Evolutionary conservation across 2,329 filamentous ascomycete species (phyloP).

Genomic region (Arachnopeziza araneosa): DNA sequence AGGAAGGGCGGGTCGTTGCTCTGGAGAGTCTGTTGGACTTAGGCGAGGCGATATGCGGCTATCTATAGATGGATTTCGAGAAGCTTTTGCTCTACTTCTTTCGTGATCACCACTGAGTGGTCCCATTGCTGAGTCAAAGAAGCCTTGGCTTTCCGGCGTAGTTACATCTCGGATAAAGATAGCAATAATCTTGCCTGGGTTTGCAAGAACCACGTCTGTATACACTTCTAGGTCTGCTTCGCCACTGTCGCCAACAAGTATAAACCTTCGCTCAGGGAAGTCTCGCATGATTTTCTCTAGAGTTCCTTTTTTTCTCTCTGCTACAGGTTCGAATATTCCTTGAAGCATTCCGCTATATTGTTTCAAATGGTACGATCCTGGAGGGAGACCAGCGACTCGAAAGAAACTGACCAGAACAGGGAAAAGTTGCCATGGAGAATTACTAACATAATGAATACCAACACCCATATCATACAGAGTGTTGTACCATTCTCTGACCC

Average conservation of each 20-base stretch:
- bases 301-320: constrained; percentile 86
- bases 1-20: constrained; percentile 24
- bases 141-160: constrained; percentile 64
- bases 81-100: constrained; percentile 9
- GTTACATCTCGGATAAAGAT: constrained; percentile 97
- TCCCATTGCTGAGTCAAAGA: constrained; percentile 58
- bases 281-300: constrained; percentile 81
- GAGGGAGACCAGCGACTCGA: constrained; percentile 70
- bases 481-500: constrained; percentile 86
- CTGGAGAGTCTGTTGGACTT: constrained; percentile 10
- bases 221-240: constrained; percentile 97
- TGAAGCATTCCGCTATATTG: constrained; percentile 96
- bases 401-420: constrained; percentile 86
- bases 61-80: constrained; percentile 15
- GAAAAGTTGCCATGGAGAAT: constrained; percentile 96
- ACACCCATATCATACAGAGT: constrained; percentile 74
- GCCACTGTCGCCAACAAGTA: constrained; percentile 91
- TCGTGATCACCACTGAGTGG: constrained; percentile 24
- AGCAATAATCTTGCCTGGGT: constrained; percentile 74
- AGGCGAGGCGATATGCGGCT: constrained; percentile 4
- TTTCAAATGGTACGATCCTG: constrained; percentile 90
- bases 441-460: constrained; percentile 94
- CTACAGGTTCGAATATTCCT: constrained; percentile 95
- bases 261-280: constrained; percentile 83
- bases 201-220: constrained; percentile 79